Percentiles rank a stretch among this genome's conserved stretches.
These are phyloP conservation scores for Podaxis pistillaris DNA, from an alignment of 768 basidiomycete genomes.

Conservation along the genomic window DNA sequence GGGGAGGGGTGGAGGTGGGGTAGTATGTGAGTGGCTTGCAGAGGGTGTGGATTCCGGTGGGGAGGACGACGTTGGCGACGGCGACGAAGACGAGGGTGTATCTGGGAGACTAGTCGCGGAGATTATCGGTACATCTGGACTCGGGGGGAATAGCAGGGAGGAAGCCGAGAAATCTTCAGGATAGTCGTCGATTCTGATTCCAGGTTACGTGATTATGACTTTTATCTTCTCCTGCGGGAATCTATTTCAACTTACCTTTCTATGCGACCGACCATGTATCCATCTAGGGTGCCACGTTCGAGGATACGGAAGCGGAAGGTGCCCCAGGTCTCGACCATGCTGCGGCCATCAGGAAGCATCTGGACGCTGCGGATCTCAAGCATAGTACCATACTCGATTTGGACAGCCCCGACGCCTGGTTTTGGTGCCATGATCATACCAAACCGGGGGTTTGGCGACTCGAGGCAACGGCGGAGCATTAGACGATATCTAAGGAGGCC, in stretches of 20 bases:
- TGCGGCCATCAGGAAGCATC: slow-evolving; percentile 86
- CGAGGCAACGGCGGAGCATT: slow-evolving; percentile 95
- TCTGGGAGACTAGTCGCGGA: neutral
- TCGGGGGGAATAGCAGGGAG: slow-evolving; percentile 14
- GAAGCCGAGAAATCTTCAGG: slow-evolving; percentile 37
- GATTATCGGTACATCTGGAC: neutral
- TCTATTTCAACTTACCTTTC: slow-evolving; percentile 44
- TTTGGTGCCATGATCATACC: slow-evolving; percentile 86
- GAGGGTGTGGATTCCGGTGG: slow-evolving; percentile 13
- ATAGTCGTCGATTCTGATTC: slow-evolving; percentile 32
- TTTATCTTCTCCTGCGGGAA: slow-evolving; percentile 12
- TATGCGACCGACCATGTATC: slow-evolving; percentile 83
- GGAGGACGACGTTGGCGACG: slow-evolving; percentile 6
- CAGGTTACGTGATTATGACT: slow-evolving; percentile 8
- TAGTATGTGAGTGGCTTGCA: neutral
- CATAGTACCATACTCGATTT: slow-evolving; percentile 88
- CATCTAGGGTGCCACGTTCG: slow-evolving; percentile 82
- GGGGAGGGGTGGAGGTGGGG: slow-evolving; percentile 7
- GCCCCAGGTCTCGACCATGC: slow-evolving; percentile 70
- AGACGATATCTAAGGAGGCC: slow-evolving; percentile 66
- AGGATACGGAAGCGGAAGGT: slow-evolving; percentile 80
- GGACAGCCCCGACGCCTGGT: slow-evolving; percentile 34
- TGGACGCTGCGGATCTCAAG: slow-evolving; percentile 84
- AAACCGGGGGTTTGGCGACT: slow-evolving; percentile 72
- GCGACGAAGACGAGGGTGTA: neutral